A percentile compares a stretch with the other conserved stretches of the same genome.
phyloP scores from a whole-genome alignment of 192 early-diverging fungal species.

The Allomyces macrogynus region DNA sequence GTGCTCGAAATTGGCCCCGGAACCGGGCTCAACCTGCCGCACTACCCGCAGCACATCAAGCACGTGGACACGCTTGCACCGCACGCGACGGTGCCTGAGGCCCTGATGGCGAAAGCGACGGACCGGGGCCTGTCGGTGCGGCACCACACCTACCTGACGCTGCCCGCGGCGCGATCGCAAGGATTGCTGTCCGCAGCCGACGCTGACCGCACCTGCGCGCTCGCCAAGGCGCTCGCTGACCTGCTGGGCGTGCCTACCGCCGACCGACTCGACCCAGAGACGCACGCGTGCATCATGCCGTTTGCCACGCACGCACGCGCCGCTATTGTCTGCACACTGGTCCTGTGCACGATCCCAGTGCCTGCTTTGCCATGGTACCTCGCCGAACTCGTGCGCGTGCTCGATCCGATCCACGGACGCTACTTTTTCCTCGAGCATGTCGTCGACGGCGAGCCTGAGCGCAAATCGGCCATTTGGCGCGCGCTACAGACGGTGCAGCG shows the following conservation, averaged over 20 bases:
- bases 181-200: background rate
- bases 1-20: background rate
- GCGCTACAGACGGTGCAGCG: background rate
- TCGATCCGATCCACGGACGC: background rate
- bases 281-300: background rate
- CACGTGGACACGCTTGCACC: background rate
- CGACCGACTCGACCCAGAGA: background rate
- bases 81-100: background rate
- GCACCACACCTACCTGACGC: background rate
- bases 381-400: background rate
- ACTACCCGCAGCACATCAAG: background rate
- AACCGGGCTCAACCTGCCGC: background rate
- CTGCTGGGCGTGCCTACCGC: background rate
- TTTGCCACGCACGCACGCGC: background rate
- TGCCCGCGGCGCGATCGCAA: background rate
- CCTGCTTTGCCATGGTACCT: background rate
- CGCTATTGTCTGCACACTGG: background rate
- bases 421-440: background rate
- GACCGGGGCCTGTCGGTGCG: background rate
- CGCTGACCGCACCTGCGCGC: background rate
- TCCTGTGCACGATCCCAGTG: background rate
- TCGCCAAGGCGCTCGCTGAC: background rate
- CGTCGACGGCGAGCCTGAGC: background rate
- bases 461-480: background rate
- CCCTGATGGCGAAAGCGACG: background rate